phyloP scores from a whole-genome alignment of 495 filamentous ascomycete genomes.

The Rhypophila decipiens region DNA sequence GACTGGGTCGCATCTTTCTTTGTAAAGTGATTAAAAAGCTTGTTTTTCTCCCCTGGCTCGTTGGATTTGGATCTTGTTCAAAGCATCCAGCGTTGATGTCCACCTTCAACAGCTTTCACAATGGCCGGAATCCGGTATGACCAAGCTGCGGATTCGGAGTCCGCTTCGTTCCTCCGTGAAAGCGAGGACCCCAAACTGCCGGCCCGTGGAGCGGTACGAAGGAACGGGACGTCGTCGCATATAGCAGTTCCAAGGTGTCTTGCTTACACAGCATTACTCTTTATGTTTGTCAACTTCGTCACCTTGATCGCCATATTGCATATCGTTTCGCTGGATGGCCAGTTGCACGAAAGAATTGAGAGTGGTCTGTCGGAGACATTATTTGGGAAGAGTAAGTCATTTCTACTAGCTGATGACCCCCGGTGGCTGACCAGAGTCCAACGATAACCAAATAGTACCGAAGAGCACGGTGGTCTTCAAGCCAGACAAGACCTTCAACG shows the following conservation, averaged over 20 bases:
- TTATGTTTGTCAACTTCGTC: background rate
- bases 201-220: background rate
- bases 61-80: too few relatives aligned
- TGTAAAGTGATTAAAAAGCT: too few relatives aligned
- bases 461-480: constrained; percentile 4
- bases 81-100: too few relatives aligned
- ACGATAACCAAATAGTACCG: constrained; percentile 4
- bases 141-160: background rate
- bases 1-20: too few relatives aligned
- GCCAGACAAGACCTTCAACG: constrained; percentile 3
- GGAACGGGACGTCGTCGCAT: too few relatives aligned
- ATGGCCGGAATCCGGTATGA: background rate
- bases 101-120: too few relatives aligned
- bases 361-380: constrained; percentile 2
- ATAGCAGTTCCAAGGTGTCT: too few relatives aligned
- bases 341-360: background rate
- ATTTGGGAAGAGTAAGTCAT: constrained; percentile 3
- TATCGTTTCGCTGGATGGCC: background rate
- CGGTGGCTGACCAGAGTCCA: too few relatives aligned
- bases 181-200: too few relatives aligned
- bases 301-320: background rate
- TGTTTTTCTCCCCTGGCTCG: too few relatives aligned
- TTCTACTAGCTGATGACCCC: background rate
- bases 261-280: background rate
- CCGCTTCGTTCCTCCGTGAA: background rate